Evolutionary conservation across 2,329 filamentous ascomycete genomes (phyloP), one percentile per base, ranked within the genome.

Genomic region (Metarhizium guizhouense): DNA sequence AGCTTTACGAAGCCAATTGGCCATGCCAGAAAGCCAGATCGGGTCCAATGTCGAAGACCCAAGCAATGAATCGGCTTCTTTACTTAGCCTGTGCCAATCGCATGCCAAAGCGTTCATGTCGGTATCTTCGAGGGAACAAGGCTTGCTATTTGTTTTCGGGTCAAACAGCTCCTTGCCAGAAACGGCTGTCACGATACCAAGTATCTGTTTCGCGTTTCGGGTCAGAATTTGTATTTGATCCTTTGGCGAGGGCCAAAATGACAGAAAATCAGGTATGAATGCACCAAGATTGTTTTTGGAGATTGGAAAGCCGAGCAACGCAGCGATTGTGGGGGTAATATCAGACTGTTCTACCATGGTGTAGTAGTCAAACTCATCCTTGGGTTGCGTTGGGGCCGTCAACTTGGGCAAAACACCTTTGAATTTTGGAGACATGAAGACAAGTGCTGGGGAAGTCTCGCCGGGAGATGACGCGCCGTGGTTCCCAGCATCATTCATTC

Each of bases 401-500:
- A 70, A 62, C 10, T 61, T 64, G 2, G 68, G 61, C 3, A 78
- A 76, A 6, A 91, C 73, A 1, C 72, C 67, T 64, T 80, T 82
- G 47, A 96, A 77, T 65, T 90, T 94, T 0, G 93, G 91, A 2
- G 91, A 94, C 60, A 95, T 82, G 68, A 99, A 97, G 20, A 96
- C 81, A 10, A 99, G 74, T 16, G 94, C 94, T 0, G 94, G 87
- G 1, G 93, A 96, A 1, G 94, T 97, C 74, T 99, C 94, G 47
- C 94, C 93, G 1, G 90, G 83, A 0, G 92, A 92, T 10, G 93
- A 96, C 43, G 93, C 94, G 34, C 94, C 94, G 68, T 99, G 94
- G 62, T 97, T 97, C 2, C 94, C 94, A 20, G 90, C 94, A 63
- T 97, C 93, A 63, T 97, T 99, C 94, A 99, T 99, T n/a, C 94